phyloP scores from a whole-genome alignment of 306 rosid genomes.

The Crotalaria pallida region DNA sequence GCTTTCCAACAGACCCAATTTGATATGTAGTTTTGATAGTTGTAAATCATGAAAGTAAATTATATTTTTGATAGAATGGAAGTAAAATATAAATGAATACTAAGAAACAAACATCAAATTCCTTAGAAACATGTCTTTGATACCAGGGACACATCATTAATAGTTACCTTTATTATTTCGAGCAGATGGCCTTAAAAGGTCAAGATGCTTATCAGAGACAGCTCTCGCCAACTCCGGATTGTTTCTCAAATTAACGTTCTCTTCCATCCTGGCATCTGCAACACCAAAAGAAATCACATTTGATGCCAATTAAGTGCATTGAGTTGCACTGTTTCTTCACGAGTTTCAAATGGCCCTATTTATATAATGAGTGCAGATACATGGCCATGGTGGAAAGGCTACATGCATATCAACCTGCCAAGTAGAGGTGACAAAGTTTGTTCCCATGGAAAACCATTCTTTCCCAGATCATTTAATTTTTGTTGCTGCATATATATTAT shows the following conservation, averaged over 20 bases:
- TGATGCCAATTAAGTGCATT: constrained; percentile 11
- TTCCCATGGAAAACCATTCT: background rate
- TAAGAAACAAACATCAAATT: background rate
- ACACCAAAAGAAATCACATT: constrained; percentile 26
- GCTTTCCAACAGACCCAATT: background rate
- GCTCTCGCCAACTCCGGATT: constrained; percentile 53
- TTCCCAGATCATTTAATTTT: background rate
- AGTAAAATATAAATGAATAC: background rate
- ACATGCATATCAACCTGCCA: constrained; percentile 7
- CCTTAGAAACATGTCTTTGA: background rate
- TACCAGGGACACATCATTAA: background rate
- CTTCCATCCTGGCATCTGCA: constrained; percentile 47
- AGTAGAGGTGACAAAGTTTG: background rate
- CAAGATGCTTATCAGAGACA: constrained; percentile 64
- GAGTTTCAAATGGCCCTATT: background rate
- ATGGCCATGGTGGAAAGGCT: background rate
- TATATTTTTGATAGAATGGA: background rate
- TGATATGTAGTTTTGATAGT: background rate
- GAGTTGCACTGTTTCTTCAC: background rate
- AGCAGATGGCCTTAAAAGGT: constrained; percentile 74
- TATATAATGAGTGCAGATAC: background rate
- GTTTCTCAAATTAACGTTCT: constrained; percentile 39
- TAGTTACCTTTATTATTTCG: constrained; percentile 63
- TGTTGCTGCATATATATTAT: background rate
- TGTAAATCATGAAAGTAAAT: background rate